Evolutionary conservation across 441 rosid species (phyloP).

Genomic region (Geranium incanum): DNA sequence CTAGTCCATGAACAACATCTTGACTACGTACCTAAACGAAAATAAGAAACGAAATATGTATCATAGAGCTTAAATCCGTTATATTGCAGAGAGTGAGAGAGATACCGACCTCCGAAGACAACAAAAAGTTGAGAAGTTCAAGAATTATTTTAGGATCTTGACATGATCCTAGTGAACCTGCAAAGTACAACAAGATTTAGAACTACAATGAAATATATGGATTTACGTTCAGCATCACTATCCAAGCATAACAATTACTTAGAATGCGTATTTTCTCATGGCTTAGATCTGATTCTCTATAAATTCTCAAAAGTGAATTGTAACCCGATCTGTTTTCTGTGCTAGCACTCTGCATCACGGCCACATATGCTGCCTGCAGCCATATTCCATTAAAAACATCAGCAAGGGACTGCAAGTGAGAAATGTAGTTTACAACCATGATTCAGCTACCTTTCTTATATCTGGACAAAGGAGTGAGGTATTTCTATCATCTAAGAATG

Average conservation of each 20-base stretch:
- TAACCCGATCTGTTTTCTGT: conserved; percentile 53
- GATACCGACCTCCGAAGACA: conserved; percentile 76
- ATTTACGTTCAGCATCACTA: conserved; percentile 7
- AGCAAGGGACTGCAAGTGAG: conserved; percentile 10
- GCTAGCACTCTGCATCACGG: conserved; percentile 73
- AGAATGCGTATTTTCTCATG: conserved; percentile 89
- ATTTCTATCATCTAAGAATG: conserved; percentile 70
- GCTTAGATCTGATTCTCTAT: conserved; percentile 87
- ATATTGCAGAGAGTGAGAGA: not conserved
- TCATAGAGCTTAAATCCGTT: not conserved
- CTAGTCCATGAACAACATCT: conserved; percentile 63
- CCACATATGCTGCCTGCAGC: conserved; percentile 79
- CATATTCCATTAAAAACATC: conserved; percentile 15
- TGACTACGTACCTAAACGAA: conserved; percentile 71
- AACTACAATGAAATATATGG: conserved; percentile 9
- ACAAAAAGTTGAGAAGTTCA: conserved; percentile 66
- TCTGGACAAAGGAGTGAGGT: conserved; percentile 84
- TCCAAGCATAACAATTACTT: conserved; percentile 31
- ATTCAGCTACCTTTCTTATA: conserved; percentile 55
- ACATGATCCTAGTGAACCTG: conserved; percentile 71
- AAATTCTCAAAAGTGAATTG: conserved; percentile 70
- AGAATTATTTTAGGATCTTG: conserved; percentile 51
- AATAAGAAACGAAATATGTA: conserved; percentile 6
- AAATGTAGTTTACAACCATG: not conserved
- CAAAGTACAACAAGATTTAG: conserved; percentile 15